A percentile compares a stretch with the other conserved stretches of the same genome.
Evolutionary conservation across 441 rosid genomes (phyloP).

Genomic region (Pelargonium myrrhifolium): DNA sequence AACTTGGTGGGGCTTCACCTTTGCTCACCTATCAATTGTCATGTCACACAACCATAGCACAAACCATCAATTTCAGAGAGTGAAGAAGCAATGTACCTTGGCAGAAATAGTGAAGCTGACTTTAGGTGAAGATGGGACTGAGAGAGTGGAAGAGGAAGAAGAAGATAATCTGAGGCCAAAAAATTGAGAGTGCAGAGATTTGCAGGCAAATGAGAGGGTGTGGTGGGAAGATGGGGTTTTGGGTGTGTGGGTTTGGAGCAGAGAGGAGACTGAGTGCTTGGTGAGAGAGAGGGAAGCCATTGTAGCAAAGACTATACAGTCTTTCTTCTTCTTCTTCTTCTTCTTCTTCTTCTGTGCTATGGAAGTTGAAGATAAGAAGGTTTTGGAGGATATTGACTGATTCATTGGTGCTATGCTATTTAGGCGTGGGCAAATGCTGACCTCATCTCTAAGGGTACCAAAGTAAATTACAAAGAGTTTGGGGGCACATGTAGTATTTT

Average conservation of each 20-base stretch:
- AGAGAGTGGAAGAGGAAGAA: neutral
- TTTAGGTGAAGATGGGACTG: slow-evolving; percentile 32
- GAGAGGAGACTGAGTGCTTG: slow-evolving; percentile 34
- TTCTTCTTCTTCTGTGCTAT: neutral
- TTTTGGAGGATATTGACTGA: no score
- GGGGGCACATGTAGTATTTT: no score
- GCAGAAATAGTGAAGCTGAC: slow-evolving; percentile 46
- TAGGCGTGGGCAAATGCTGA: slow-evolving; percentile 45
- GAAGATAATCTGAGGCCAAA: slow-evolving; percentile 48
- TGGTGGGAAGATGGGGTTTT: slow-evolving; percentile 25
- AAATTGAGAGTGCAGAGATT: slow-evolving; percentile 54
- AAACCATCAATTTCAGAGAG: neutral
- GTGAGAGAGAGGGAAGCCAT: slow-evolving; percentile 57
- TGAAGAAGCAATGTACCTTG: slow-evolving; percentile 57
- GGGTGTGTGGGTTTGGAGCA: slow-evolving; percentile 33
- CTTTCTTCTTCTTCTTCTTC: neutral
- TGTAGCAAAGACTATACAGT: neutral
- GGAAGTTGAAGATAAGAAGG: slow-evolving; percentile 25
- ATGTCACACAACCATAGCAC: neutral
- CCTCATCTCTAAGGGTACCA: no score
- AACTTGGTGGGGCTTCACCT: slow-evolving; percentile 62
- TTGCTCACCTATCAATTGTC: slow-evolving; percentile 48
- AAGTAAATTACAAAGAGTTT: neutral
- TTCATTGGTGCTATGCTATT: neutral
- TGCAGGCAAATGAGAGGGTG: slow-evolving; percentile 31